Evolutionary conservation across 176 grass and related monocot genomes (phyloP).

Genomic region (Luzula sylvatica): DNA sequence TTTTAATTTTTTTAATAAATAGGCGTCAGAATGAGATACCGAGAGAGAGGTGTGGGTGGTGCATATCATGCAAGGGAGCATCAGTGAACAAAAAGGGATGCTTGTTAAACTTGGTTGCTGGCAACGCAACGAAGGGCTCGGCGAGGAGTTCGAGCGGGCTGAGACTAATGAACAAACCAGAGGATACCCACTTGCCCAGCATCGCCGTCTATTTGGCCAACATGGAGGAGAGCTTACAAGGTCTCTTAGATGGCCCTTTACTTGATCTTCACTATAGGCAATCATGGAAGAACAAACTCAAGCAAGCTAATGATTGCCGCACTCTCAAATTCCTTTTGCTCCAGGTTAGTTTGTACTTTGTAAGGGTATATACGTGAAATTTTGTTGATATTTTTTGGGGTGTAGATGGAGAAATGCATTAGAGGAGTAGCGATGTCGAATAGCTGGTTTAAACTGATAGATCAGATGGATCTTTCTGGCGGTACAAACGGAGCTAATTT

Average conservation of each 20-base stretch:
- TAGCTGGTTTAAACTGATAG: constrained; percentile 70
- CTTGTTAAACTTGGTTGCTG: constrained; percentile 72
- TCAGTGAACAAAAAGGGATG: constrained; percentile 68
- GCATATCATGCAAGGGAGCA: constrained; percentile 73
- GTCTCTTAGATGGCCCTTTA: constrained; percentile 55
- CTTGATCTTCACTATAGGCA: constrained; percentile 44
- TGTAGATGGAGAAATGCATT: constrained; percentile 85
- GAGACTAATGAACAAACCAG: constrained; percentile 42
- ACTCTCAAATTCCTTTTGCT: constrained; percentile 65
- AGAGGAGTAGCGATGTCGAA: constrained; percentile 63
- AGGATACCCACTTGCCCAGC: constrained; percentile 49
- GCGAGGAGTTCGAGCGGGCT: constrained; percentile 45
- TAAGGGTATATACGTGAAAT: neutral
- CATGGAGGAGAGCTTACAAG: constrained; percentile 90
- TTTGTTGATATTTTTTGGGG: constrained; percentile 9
- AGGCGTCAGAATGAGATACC: constrained; percentile 77
- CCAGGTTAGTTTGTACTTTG: constrained; percentile 51
- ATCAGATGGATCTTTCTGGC: constrained; percentile 53
- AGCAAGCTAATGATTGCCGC: constrained; percentile 63
- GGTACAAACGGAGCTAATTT: constrained; percentile 24
- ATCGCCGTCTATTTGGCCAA: constrained; percentile 64
- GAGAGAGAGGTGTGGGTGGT: constrained; percentile 98
- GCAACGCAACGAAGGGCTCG: constrained; percentile 62
- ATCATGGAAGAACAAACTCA: constrained; percentile 54
- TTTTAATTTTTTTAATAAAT: too few species aligned